phyloP scores from a whole-genome alignment of 1,284 basidiomycete genomes.

The Tremellales sp. region DNA sequence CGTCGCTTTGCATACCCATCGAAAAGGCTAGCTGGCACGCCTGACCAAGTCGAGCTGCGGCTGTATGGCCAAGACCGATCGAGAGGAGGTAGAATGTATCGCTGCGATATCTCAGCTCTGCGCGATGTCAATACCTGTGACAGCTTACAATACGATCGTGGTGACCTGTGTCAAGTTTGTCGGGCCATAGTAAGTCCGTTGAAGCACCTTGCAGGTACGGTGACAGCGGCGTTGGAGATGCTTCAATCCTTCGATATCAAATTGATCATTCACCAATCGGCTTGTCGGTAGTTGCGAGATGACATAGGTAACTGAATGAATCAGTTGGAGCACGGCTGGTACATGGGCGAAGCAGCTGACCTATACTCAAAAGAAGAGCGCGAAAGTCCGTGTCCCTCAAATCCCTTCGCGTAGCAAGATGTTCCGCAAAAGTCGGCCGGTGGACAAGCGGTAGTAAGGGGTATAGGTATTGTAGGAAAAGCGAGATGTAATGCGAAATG shows the following conservation, averaged over 20 bases:
- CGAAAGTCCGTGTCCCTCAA: slow-evolving; percentile 44
- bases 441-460: slow-evolving; percentile 46
- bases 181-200: slow-evolving; percentile 41
- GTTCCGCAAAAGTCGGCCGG: slow-evolving; percentile 45
- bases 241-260: slow-evolving; percentile 44
- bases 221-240: slow-evolving; percentile 44
- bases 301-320: slow-evolving; percentile 42
- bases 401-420: slow-evolving; percentile 43
- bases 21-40: slow-evolving; percentile 45
- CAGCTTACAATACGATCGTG: slow-evolving; percentile 45
- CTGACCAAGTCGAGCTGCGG: slow-evolving; percentile 41
- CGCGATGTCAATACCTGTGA: neutral
- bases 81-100: slow-evolving; percentile 47
- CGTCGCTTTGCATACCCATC: slow-evolving; percentile 43
- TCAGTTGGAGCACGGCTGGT: neutral
- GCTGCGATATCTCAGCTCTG: slow-evolving; percentile 24
- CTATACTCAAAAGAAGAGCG: slow-evolving; percentile 43
- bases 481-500: slow-evolving; percentile 44
- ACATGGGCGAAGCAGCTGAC: slow-evolving; percentile 15
- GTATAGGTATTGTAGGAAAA: slow-evolving; percentile 46
- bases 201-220: slow-evolving; percentile 38
- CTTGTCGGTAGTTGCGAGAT: slow-evolving; percentile 46
- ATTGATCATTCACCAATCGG: slow-evolving; percentile 40
- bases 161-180: slow-evolving; percentile 43
- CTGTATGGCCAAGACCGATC: slow-evolving; percentile 41